Evolutionary conservation across 108 stramenopile genomes (phyloP), one percentile per base, ranked within the genome.

Genomic region (Stephanodiscus triporus): DNA sequence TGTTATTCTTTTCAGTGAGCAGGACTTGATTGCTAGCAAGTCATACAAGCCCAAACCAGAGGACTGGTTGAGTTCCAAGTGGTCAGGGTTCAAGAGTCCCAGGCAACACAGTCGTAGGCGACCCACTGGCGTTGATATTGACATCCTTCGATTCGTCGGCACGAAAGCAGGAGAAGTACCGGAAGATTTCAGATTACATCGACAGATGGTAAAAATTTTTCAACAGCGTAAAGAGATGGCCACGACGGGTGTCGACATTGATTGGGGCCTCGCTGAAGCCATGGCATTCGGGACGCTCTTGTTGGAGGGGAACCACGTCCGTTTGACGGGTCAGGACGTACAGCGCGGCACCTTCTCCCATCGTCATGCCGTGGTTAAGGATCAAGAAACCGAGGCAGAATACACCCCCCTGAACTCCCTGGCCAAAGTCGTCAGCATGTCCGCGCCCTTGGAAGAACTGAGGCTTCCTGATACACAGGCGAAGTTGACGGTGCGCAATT

Each of bases 201-300:
- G 95, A 32, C 95, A 95, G 75, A 91, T 99, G 92, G 77, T 82
- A 48, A 94, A 95, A 80, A 96, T 97, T 71, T 89, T 97, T 84
- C 71, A 93, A 63, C 84, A 73, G n/a, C 89, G 92, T 49, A 75
- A 78, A 51, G 88, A 93, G 56, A 90, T 92, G 85, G 86, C 95
- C 13, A 88, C 87, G 61, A 62, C 79, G 2, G 99, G 99, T n/a
- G 75, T 81, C 23, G 94, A 92, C 22, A 97, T 99, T 68, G 97
- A 98, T 73, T 99, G 99, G 99, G 99, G 96, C 27, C 94, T 96
- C 43, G 99, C 98, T 17, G 99, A 99, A 80, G 95, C 96, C n/a
- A 85, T 99, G 77, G 99, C 99, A 7, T 98, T 97, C 81, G 99
- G 97, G 38, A 84, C 90, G 20, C 85, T 99, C 9, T 73, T 98